Evolutionary conservation across 106 monocot genomes (phyloP).

Genomic region (Chionographis japonica): DNA sequence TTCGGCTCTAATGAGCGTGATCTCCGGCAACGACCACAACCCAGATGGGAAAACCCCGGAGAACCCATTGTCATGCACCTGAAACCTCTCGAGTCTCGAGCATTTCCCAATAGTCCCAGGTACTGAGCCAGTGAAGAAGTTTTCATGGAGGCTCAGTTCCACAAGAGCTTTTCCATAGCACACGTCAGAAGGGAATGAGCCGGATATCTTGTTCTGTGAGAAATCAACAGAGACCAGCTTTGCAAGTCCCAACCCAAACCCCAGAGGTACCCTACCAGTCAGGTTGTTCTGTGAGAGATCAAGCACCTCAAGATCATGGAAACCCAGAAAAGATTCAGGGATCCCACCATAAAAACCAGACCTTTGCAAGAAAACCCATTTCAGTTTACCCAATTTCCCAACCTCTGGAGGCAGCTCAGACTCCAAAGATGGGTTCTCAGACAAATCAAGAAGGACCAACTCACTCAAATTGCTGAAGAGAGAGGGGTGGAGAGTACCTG

Average conservation of each 20-base stretch:
- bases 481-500: slow-evolving; percentile 42
- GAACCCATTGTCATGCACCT: slow-evolving; percentile 59
- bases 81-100: slow-evolving; percentile 44
- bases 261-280: slow-evolving; percentile 39
- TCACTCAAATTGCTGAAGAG: slow-evolving; percentile 32
- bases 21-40: slow-evolving; percentile 54
- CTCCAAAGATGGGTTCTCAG: slow-evolving; percentile 35
- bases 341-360: slow-evolving; percentile 50
- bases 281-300: slow-evolving; percentile 63
- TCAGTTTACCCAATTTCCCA: slow-evolving; percentile 33
- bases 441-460: slow-evolving; percentile 44
- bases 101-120: slow-evolving; percentile 33
- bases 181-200: slow-evolving; percentile 48
- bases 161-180: slow-evolving; percentile 38
- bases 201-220: slow-evolving; percentile 56
- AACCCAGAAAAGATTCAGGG: slow-evolving; percentile 33
- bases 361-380: slow-evolving; percentile 31
- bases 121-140: slow-evolving; percentile 38
- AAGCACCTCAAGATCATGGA: slow-evolving; percentile 40
- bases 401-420: slow-evolving; percentile 50
- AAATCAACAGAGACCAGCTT: slow-evolving; percentile 53
- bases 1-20: slow-evolving; percentile 48
- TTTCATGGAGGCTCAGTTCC: slow-evolving; percentile 40
- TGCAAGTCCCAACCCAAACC: slow-evolving; percentile 40
- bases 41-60: slow-evolving; percentile 44